These are phyloP conservation scores for Xylaria intraflava DNA, from an alignment of 495 filamentous ascomycete species.

Conservation along the genomic window DNA sequence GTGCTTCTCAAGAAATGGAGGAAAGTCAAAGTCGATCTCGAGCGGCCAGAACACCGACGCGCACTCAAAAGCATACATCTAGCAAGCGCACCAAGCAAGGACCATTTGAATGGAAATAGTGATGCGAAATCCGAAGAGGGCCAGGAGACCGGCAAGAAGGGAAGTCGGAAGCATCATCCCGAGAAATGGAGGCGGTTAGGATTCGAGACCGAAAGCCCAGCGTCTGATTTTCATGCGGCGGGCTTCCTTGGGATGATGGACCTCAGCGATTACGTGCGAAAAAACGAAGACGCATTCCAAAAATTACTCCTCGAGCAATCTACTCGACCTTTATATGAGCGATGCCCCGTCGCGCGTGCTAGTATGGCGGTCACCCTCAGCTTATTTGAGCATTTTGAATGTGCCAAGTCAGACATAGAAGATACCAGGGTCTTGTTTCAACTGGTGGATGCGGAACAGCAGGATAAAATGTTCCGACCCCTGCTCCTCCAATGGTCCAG, in stretches of 20 bases:
- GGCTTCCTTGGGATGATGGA: conserved; percentile 98
- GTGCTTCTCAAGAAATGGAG: conserved; percentile 86
- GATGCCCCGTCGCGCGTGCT: conserved; percentile 83
- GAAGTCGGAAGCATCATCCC: conserved; percentile 66
- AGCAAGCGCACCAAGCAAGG: conserved; percentile 66
- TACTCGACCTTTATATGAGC: conserved; percentile 57
- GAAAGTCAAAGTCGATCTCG: conserved; percentile 74
- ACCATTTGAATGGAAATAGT: conserved; percentile 29
- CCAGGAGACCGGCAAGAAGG: conserved; percentile 36
- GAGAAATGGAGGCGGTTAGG: conserved; percentile 92
- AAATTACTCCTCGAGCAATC: conserved; percentile 89
- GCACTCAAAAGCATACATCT: conserved; percentile 78
- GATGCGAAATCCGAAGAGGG: conserved; percentile 25
- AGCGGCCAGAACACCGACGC: conserved; percentile 80
- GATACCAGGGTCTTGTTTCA: conserved; percentile 69
- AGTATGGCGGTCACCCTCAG: conserved; percentile 83
- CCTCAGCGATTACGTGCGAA: conserved; percentile 83
- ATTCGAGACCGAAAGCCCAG: conserved; percentile 85
- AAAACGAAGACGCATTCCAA: conserved; percentile 85
- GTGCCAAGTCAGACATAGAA: conserved; percentile 78
- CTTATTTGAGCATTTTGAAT: conserved; percentile 91
- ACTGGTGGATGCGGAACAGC: conserved; percentile 67
- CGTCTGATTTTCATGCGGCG: conserved; percentile 72
- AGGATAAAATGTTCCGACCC: conserved; percentile 84
- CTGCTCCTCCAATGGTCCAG: conserved; percentile 89